Evolutionary conservation across 2,329 filamentous ascomycete genomes (phyloP).

Genomic region (Thyridium curvatum): DNA sequence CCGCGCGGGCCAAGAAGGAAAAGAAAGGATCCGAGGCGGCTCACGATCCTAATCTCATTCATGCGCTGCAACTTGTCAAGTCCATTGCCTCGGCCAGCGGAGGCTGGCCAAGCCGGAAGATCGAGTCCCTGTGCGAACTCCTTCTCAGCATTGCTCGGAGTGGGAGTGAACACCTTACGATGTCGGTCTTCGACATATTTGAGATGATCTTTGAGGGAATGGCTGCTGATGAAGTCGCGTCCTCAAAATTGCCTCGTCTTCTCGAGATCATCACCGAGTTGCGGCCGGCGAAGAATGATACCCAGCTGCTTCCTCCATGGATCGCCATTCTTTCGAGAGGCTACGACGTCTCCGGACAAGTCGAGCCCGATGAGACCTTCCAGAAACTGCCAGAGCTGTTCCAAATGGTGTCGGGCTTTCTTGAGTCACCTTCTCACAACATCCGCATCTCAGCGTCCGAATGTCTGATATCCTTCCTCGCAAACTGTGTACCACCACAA

Average conservation of each 20-base stretch:
- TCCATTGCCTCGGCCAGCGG: slow-evolving; percentile 79
- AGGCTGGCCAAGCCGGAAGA: slow-evolving; percentile 95
- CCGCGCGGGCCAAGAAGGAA: slow-evolving; percentile 59
- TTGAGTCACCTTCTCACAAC: slow-evolving; percentile 83
- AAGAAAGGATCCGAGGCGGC: slow-evolving; percentile 52
- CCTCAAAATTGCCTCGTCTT: slow-evolving; percentile 80
- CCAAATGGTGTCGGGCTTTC: slow-evolving; percentile 69
- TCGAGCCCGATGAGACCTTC: slow-evolving; percentile 87
- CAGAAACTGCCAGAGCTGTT: slow-evolving; percentile 84
- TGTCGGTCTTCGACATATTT: slow-evolving; percentile 95
- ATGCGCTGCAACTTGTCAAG: slow-evolving; percentile 88
- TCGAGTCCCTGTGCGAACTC: slow-evolving; percentile 84
- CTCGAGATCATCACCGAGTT: slow-evolving; percentile 89
- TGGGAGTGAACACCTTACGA: slow-evolving; percentile 91
- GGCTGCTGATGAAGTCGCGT: slow-evolving; percentile 77
- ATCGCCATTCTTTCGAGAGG: slow-evolving; percentile 91
- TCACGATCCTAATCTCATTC: slow-evolving; percentile 80
- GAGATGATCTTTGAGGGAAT: slow-evolving; percentile 94
- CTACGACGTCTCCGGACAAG: slow-evolving; percentile 86
- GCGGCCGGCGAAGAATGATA: slow-evolving; percentile 87
- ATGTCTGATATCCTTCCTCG: slow-evolving; percentile 87
- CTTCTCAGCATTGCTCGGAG: slow-evolving; percentile 83
- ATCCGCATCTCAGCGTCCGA: slow-evolving; percentile 93
- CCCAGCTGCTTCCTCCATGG: slow-evolving; percentile 91
- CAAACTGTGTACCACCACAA: slow-evolving; percentile 78